phyloP scores from a whole-genome alignment of 208 protist genomes.

The Wallacemonas sp. region DNA sequence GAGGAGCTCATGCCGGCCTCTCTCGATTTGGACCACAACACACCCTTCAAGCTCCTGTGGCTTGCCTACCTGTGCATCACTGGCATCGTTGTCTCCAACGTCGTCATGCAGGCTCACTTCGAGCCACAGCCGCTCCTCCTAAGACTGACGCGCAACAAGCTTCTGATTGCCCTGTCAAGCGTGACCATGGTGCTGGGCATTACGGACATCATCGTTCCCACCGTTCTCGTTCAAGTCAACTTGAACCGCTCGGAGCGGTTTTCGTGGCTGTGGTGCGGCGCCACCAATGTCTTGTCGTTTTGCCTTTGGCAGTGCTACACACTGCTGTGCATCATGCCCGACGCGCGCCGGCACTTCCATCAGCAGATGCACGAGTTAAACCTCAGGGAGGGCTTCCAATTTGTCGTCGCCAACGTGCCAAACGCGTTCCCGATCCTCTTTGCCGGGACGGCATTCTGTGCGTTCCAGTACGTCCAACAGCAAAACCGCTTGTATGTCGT shows the following conservation, averaged over 20 bases:
- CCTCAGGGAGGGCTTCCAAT: slow-evolving; percentile 48
- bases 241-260: slow-evolving; percentile 46
- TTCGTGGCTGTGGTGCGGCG: slow-evolving; percentile 79
- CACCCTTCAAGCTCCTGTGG: slow-evolving; percentile 62
- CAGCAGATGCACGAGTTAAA: slow-evolving; percentile 51
- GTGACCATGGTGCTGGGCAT: slow-evolving; percentile 57
- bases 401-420: slow-evolving; percentile 66
- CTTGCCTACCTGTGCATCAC: slow-evolving; percentile 60
- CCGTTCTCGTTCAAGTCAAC: slow-evolving; percentile 72
- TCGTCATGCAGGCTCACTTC: slow-evolving; percentile 83
- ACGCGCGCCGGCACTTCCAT: slow-evolving; percentile 45
- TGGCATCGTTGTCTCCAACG: slow-evolving; percentile 70
- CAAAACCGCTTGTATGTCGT: slow-evolving; percentile 63
- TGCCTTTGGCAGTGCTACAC: slow-evolving; percentile 76
- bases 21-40: slow-evolving; percentile 32
- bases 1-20: slow-evolving; percentile 39
- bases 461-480: slow-evolving; percentile 69
- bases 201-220: slow-evolving; percentile 57
- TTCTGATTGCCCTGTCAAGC: slow-evolving; percentile 56
- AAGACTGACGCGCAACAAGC: slow-evolving; percentile 63
- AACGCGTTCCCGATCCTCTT: slow-evolving; percentile 72
- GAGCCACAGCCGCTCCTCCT: slow-evolving; percentile 71
- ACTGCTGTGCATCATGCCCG: slow-evolving; percentile 57
- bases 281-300: slow-evolving; percentile 64
- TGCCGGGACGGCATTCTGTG: slow-evolving; percentile 60